Evolutionary conservation across 2,329 filamentous ascomycete species (phyloP).

Genomic region (Bimuria novae-zelandiae): DNA sequence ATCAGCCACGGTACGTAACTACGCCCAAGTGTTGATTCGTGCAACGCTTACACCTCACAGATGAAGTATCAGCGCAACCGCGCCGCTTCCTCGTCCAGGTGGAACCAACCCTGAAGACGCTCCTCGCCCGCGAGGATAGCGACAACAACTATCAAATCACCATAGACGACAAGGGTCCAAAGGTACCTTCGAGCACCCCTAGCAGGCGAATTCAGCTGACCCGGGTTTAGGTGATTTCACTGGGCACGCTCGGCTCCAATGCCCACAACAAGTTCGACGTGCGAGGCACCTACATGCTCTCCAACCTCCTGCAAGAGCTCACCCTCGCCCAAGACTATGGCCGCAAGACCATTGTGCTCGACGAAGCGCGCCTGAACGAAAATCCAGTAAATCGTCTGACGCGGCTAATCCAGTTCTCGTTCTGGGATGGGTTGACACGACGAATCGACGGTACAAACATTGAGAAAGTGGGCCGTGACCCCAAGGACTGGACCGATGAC

Average conservation of each 20-base stretch:
- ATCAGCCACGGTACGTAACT: conserved; percentile 44
- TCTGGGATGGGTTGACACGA: conserved; percentile 90
- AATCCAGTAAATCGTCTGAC: conserved; percentile 90
- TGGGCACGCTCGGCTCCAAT: conserved; percentile 84
- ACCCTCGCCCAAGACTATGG: conserved; percentile 90
- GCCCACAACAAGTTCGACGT: conserved; percentile 88
- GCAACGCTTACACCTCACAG: conserved; percentile 52
- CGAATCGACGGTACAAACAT: conserved; percentile 88
- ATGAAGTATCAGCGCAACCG: conserved; percentile 71
- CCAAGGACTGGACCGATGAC: conserved; percentile 93
- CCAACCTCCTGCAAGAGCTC: conserved; percentile 93
- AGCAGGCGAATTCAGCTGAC: conserved; percentile 27
- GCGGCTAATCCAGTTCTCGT: conserved; percentile 84
- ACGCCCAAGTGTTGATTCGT: neutral
- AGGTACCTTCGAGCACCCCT: conserved; percentile 58
- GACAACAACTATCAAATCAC: conserved; percentile 97
- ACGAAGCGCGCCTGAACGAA: conserved; percentile 89
- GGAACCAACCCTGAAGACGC: conserved; percentile 76
- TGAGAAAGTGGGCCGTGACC: conserved; percentile 82
- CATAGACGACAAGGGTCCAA: conserved; percentile 92
- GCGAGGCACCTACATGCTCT: conserved; percentile 95
- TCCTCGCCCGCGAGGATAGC: conserved; percentile 87
- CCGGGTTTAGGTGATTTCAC: conserved; percentile 67
- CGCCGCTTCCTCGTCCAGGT: conserved; percentile 88
- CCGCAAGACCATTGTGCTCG: conserved; percentile 85